Percentiles rank a stretch among this genome's conserved stretches.
These are phyloP conservation scores for Ceratocystis albifundus DNA, from an alignment of 2,329 filamentous ascomycete species.

Conservation along the genomic window DNA sequence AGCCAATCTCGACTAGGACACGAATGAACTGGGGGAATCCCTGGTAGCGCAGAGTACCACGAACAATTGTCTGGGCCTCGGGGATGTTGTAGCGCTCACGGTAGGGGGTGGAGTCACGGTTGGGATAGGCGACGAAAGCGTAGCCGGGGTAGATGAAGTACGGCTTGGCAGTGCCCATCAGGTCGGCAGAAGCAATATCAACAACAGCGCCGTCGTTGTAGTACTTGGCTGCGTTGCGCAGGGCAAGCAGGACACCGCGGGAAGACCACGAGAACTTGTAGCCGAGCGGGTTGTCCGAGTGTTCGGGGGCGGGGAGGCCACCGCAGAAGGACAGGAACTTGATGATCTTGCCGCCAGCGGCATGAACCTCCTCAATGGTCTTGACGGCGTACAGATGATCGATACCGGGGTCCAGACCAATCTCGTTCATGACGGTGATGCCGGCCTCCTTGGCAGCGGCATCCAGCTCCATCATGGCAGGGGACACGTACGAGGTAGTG, in stretches of 20 bases:
- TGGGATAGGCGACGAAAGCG: slow-evolving; percentile 84
- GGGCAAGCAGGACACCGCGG: slow-evolving; percentile 75
- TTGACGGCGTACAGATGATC: slow-evolving; percentile 73
- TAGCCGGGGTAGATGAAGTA: slow-evolving; percentile 85
- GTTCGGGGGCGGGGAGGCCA: slow-evolving; percentile 58
- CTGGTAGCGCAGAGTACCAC: slow-evolving; percentile 70
- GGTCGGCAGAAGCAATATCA: slow-evolving; percentile 48
- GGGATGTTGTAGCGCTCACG: slow-evolving; percentile 83
- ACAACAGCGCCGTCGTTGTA: slow-evolving; percentile 68
- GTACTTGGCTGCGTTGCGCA: slow-evolving; percentile 74
- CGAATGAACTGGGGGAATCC: slow-evolving; percentile 88
- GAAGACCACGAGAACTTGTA: slow-evolving; percentile 76
- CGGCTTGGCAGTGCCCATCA: slow-evolving; percentile 81
- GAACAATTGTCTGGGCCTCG: slow-evolving; percentile 79
- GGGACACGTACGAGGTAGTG: slow-evolving; percentile 86
- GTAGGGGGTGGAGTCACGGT: slow-evolving; percentile 82
- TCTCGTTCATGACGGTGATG: slow-evolving; percentile 97
- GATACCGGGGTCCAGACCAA: slow-evolving; percentile 62
- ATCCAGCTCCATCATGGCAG: slow-evolving; percentile 84
- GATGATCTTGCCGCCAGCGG: slow-evolving; percentile 70
- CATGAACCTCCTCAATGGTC: slow-evolving; percentile 80
- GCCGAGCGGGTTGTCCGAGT: slow-evolving; percentile 77
- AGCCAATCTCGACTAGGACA: slow-evolving; percentile 77
- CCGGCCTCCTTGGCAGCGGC: slow-evolving; percentile 73
- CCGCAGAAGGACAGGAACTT: slow-evolving; percentile 79